Base-by-base conservation (phyloP, 805 yeast species). In the Metschnikowia proteae region DNA sequence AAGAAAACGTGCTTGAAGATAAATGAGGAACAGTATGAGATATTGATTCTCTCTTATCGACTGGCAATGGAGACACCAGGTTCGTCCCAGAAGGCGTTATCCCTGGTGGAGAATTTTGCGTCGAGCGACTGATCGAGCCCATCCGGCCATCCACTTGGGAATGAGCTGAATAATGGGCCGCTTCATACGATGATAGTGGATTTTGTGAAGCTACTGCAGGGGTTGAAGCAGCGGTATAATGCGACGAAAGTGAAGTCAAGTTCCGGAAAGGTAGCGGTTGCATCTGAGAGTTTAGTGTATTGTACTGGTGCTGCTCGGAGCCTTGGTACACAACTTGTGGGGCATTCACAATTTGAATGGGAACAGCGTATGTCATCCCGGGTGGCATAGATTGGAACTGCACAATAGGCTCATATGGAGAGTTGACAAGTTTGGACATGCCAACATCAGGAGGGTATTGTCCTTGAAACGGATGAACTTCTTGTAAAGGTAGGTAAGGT, bases 331-430 rank as follows among this genome's bases (percentile, higher is more conserved):
- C 23, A 13, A 40, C 35, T 31, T 40, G 43, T 7, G 43, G 36
- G 22, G 22, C 25, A 25, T 40, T 40, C 43, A 42, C 26, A 3
- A 42, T 13, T 33, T 42, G 45, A 26, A 42, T 6, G 23, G 45
- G 45, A 6, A 42, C 45, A 6, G 32, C 45, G 26, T 42, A 42
- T 2, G 38, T 23, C 38, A 42, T 33, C 5, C 32, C 45, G 6
- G 37, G 38, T 4, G 31, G 25, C 17, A 42, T 13, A 9, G 49
- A 39, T 40, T 49, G 52, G 26, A 49, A 36, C 37, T 10, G 50
- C 11, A 42, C 38, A 34, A 49, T 23, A 11, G 50, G 47, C 22
- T 45, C 49, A 37, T 43, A 44, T 13, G 36, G 50, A 29, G 43
- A 38, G 30, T 44, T 38, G 40, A 44, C 27, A 25, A 36, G 23